Conservation (phyloP, 169 alveolate species). For the Eimeria necatrix region DNA sequence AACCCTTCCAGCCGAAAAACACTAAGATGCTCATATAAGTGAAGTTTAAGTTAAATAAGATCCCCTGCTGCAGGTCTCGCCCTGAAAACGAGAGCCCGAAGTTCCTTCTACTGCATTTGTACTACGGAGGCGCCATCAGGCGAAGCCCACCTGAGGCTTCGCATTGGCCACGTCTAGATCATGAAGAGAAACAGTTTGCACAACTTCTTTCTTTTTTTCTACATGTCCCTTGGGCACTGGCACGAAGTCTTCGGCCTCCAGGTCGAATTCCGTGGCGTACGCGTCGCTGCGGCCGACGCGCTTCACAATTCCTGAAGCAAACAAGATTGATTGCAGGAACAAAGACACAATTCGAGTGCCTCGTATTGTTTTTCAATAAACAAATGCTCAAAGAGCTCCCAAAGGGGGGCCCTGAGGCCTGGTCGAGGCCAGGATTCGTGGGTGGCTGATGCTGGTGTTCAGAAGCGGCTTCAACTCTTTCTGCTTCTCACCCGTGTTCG, state of each 20-base stretch:
- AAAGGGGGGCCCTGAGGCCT: neutral
- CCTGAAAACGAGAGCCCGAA: no score
- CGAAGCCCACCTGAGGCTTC: constrained; percentile 93
- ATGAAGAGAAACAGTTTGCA: constrained; percentile 98
- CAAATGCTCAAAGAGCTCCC: no score
- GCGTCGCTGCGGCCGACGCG: constrained; percentile 99
- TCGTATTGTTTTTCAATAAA: no score
- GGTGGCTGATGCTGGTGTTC: neutral
- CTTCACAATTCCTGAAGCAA: constrained; percentile 95
- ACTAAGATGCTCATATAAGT: no score
- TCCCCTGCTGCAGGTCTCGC: no score
- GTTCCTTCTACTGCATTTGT: no score
- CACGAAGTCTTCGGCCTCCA: constrained; percentile 99
- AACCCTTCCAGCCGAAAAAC: neutral
- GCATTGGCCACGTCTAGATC: constrained; percentile 99
- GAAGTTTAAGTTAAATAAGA: no score
- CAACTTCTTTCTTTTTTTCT: constrained; percentile 99
- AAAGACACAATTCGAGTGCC: neutral
- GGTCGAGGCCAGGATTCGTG: neutral
- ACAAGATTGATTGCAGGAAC: neutral
- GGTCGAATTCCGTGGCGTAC: constrained; percentile 99
- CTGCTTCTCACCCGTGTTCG: constrained; percentile 89
- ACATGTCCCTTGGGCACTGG: constrained; percentile 99
- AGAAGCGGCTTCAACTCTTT: neutral
- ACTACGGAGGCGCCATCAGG: no score